Base-by-base conservation (phyloP, 257 asterid species). In the Scutellaria galericulata region DNA sequence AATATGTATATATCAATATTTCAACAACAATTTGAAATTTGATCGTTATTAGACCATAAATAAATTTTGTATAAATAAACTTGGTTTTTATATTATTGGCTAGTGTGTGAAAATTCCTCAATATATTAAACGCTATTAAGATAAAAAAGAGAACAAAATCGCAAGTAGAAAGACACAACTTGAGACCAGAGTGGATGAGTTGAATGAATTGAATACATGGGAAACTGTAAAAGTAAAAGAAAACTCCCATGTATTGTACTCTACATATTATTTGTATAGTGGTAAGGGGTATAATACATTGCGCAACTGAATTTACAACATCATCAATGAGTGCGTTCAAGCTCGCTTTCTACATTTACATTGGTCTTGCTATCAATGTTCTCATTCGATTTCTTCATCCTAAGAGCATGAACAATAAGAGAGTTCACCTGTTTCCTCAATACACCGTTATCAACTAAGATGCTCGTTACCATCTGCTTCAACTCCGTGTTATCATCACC, bases 341-440 rank as follows among this genome's bases (percentile, higher is more conserved):
- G 14, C 71, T 83, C 82, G 46, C 47, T 76, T 75, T 80, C 85
- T 83, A 80, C 85, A 83, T 59, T 66, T 81, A 74, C 82, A 78
- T 77, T 82, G 7, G 82, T 66, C 56, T 81, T 73, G 50, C 20
- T 9, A 65, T 77, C 90, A 42, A 35, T 83, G 73, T 57, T 78
- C 63, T 72, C 81, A 9, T 79, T 68, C n/a, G 84, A 66, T 76
- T 82, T 67, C 51, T 85, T 78, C 82, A 55, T 55, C 68, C 83
- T 78, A 31, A 86, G 73, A 78, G 86, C 85, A 70, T 75, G 67
- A 27, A 78, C 84, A 37, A 75, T 73, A 72, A 87, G 79, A 11
- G 90, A 78, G 75, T 86, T 92, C 77, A 92, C 82, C 89, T 85
- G 90, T 77, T 95, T 95, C 78, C 92, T 80, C 85, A 92, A 72